phyloP scores from a whole-genome alignment of 2,329 filamentous ascomycete genomes.

The Aspergillus sp. region DNA sequence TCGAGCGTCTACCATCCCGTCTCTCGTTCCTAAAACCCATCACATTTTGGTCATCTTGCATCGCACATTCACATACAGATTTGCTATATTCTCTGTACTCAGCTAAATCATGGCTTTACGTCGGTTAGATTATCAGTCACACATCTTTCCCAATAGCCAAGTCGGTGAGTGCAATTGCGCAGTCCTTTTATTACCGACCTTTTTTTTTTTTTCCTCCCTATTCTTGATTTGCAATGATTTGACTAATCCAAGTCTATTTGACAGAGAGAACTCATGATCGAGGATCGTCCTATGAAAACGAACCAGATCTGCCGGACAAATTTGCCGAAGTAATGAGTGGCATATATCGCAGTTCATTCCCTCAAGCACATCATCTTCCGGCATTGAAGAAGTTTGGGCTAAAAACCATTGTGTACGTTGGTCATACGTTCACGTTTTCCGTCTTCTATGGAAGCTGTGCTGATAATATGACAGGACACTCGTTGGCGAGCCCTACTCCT shows the following conservation, averaged over 20 bases:
- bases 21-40: not conserved
- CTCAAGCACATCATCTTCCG: constrained; percentile 60
- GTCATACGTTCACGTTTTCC: constrained; percentile 6
- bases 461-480: constrained; percentile 45
- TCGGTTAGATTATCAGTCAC: not conserved
- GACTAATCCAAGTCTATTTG: not conserved
- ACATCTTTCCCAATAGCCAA: not conserved
- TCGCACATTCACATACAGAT: not conserved
- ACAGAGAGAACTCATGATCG: not conserved
- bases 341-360: constrained; percentile 78
- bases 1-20: not conserved
- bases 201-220: not conserved
- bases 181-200: not conserved
- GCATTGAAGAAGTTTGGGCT: constrained; percentile 63
- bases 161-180: not conserved
- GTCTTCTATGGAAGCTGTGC: not conserved
- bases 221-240: not conserved
- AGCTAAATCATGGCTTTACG: not conserved
- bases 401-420: constrained; percentile 68
- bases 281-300: not conserved
- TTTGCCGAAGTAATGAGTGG: constrained; percentile 69
- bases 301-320: constrained; percentile 52
- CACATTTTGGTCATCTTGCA: not conserved
- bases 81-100: not conserved
- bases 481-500: constrained; percentile 53